Conservation (phyloP, 495 filamentous ascomycete species). For the Trichodelitschia bisporula region DNA sequence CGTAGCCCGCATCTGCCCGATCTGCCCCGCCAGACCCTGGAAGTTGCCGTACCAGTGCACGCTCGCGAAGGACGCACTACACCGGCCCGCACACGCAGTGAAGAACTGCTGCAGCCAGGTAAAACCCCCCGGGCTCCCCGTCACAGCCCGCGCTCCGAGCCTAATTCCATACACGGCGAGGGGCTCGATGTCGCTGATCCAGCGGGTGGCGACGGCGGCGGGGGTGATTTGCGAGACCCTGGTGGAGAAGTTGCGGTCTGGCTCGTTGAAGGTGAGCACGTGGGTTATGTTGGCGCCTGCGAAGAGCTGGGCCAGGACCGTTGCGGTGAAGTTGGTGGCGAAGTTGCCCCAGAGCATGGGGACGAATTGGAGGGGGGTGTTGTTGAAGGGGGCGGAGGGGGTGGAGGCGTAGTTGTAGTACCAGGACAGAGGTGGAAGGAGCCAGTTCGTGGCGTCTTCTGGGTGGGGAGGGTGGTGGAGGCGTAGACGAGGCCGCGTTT, state of each 20-base stretch:
- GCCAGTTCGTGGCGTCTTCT: too few species aligned
- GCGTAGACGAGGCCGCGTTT: too few species aligned
- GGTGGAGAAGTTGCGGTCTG: constrained; percentile 24
- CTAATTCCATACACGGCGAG: constrained; percentile 22
- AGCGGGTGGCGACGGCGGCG: constrained; percentile 32
- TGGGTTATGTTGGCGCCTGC: constrained; percentile 32
- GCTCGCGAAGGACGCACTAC: constrained; percentile 45
- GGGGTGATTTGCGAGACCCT: constrained; percentile 37
- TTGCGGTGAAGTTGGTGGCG: constrained; percentile 25
- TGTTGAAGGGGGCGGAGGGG: constrained; percentile 25
- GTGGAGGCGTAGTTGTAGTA: constrained; percentile 50
- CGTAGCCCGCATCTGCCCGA: constrained; percentile 32
- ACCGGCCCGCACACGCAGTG: constrained; percentile 22
- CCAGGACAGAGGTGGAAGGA: constrained; percentile 53
- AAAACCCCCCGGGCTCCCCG: constrained; percentile 22
- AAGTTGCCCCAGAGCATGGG: constrained; percentile 67
- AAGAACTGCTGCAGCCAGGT: constrained; percentile 40
- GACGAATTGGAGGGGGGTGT: constrained; percentile 42
- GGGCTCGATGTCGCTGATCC: constrained; percentile 42
- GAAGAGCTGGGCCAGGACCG: constrained; percentile 24
- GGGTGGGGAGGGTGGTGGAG: too few species aligned
- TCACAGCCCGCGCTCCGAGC: constrained; percentile 16
- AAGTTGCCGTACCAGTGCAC: constrained; percentile 63
- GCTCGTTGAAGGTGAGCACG: constrained; percentile 54
- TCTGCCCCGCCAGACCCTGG: constrained; percentile 42